Evolutionary conservation across 352 stramenopile genomes (phyloP).

Genomic region (Globisporangium uncinulatum): DNA sequence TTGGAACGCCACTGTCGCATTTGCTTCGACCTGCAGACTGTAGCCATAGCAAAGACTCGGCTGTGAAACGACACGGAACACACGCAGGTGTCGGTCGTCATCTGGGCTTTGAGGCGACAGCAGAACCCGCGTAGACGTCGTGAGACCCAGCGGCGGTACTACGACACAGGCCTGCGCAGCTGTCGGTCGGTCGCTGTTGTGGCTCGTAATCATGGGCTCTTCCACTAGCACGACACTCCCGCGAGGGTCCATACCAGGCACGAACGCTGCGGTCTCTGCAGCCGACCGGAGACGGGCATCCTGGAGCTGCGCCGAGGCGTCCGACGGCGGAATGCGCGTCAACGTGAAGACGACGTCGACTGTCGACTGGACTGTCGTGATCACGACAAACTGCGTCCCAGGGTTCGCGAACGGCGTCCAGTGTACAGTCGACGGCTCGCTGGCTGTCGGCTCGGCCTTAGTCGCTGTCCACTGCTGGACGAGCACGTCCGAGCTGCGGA

Average conservation of each 20-base stretch:
- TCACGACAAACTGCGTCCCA: slow-evolving; percentile 31
- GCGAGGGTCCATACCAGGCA: slow-evolving; percentile 28
- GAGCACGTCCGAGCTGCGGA: slow-evolving; percentile 16
- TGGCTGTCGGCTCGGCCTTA: slow-evolving; percentile 9
- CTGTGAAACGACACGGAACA: slow-evolving; percentile 50
- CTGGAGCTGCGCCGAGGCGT: slow-evolving; percentile 5
- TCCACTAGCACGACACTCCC: slow-evolving; percentile 48
- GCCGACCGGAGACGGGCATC: slow-evolving; percentile 10
- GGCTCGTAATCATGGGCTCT: slow-evolving; percentile 10
- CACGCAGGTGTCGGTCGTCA: slow-evolving; percentile 1
- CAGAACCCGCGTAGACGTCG: slow-evolving; percentile 24
- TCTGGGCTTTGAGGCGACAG: slow-evolving; percentile 13
- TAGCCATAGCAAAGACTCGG: slow-evolving; percentile 46
- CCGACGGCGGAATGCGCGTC: slow-evolving; percentile 21
- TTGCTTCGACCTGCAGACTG: slow-evolving; percentile 43
- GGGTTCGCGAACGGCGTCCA: slow-evolving; percentile 33
- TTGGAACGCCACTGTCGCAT: slow-evolving; percentile 34
- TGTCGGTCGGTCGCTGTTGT: too few species aligned
- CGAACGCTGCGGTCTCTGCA: slow-evolving; percentile 9
- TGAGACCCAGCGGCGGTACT: slow-evolving; percentile 22
- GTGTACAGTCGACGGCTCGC: slow-evolving; percentile 2
- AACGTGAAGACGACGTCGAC: slow-evolving; percentile 31
- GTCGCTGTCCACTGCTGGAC: slow-evolving; percentile 20
- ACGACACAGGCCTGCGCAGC: neutral
- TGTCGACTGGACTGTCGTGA: slow-evolving; percentile 5